Conservation (phyloP, 2,329 filamentous ascomycete species). For the Fusarium circinatum region DNA sequence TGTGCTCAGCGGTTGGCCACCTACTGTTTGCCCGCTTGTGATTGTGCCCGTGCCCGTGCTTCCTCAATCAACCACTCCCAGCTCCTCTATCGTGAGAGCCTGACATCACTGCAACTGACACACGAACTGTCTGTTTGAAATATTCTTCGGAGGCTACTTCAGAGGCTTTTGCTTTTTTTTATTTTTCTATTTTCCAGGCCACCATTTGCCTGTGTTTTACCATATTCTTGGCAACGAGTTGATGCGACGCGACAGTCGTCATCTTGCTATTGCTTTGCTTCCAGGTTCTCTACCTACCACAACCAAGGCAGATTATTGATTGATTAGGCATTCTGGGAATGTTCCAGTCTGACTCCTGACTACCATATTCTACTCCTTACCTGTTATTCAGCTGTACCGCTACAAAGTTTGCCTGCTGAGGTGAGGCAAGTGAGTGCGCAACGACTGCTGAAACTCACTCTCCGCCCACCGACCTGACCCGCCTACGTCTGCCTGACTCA, state of each 20-base stretch:
- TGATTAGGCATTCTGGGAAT: constrained; percentile 33
- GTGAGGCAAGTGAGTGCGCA: constrained; percentile 1
- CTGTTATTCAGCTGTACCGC: neutral
- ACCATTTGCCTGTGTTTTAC: neutral
- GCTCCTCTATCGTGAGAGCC: constrained; percentile 14
- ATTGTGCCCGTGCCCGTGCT: constrained; percentile 1
- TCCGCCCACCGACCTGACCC: constrained; percentile 34
- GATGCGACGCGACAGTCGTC: constrained; percentile 21
- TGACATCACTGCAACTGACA: constrained; percentile 28
- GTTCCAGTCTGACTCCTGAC: constrained; percentile 1
- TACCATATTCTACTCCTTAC: neutral
- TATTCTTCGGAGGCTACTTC: neutral
- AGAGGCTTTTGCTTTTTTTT: neutral
- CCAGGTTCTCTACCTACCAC: neutral
- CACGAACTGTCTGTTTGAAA: constrained; percentile 6
- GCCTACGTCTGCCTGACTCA: constrained; percentile 31
- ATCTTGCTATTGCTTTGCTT: neutral
- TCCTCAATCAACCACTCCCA: constrained; percentile 3
- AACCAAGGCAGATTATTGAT: constrained; percentile 10
- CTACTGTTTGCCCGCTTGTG: neutral
- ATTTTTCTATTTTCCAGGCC: neutral
- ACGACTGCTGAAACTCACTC: constrained; percentile 19
- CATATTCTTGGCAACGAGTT: neutral
- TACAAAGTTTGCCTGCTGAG: constrained; percentile 4
- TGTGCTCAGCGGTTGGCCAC: neutral